Evolutionary conservation across 1,284 basidiomycete genomes (phyloP).

Genomic region (Grifola frondosa): DNA sequence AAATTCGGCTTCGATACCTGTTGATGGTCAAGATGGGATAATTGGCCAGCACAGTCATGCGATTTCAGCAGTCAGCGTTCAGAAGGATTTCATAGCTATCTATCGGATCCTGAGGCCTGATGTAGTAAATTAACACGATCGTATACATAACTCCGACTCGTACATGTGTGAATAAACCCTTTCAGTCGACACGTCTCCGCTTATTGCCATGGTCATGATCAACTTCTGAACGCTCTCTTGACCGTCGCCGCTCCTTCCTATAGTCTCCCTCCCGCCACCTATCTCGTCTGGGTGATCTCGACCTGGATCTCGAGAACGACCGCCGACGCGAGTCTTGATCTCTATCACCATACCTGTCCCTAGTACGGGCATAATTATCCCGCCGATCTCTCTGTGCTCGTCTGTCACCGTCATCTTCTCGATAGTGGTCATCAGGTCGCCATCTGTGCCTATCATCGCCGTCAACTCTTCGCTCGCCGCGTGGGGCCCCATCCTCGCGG

Average conservation of each 20-base stretch:
- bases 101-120: no score
- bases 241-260: slow-evolving; percentile 39
- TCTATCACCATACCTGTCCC: slow-evolving; percentile 14
- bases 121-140: no score
- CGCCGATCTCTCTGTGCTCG: slow-evolving; percentile 6
- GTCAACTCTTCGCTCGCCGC: slow-evolving; percentile 24
- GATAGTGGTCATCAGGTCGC: slow-evolving; percentile 28
- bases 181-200: slow-evolving; percentile 33
- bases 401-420: slow-evolving; percentile 26
- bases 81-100: no score
- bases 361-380: slow-evolving; percentile 7
- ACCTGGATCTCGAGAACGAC: slow-evolving; percentile 40
- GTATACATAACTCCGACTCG: no score
- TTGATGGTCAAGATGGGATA: slow-evolving; percentile 42
- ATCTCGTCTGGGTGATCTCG: slow-evolving; percentile 27
- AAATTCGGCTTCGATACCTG: slow-evolving; percentile 42
- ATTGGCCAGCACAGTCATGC: no score
- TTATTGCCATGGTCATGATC: slow-evolving; percentile 33
- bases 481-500: slow-evolving; percentile 21
- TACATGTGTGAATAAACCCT: no score
- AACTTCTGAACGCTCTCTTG: slow-evolving; percentile 43
- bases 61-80: no score
- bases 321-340: slow-evolving; percentile 22
- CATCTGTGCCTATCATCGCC: slow-evolving; percentile 29
- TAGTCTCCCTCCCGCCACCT: slow-evolving; percentile 28